Percentiles rank a stretch among this genome's conserved stretches.
Conservation (phyloP, 23 red algal species). For the Gracilaria gracilis region DNA sequence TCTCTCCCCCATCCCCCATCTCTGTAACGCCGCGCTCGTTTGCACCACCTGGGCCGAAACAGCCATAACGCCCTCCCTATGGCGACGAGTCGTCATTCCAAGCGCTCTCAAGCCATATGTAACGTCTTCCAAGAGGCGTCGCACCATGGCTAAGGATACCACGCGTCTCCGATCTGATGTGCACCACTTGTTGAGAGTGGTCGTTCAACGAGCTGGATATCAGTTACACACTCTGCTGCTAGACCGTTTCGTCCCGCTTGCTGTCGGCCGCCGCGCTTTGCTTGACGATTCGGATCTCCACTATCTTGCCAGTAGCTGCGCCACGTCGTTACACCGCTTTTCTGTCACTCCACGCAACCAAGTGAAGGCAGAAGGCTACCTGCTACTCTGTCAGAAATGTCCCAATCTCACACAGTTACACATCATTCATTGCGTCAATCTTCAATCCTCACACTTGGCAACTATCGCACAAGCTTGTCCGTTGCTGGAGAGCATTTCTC, state of each 20-base stretch:
- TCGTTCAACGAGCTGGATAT: neutral
- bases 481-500: neutral
- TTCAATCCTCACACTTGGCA: neutral
- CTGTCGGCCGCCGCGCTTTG: neutral
- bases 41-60: neutral
- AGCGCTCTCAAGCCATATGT: neutral
- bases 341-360: neutral
- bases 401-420: neutral
- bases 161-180: neutral
- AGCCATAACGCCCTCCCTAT: neutral
- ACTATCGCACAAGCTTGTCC: neutral
- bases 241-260: neutral
- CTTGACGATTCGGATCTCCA: neutral
- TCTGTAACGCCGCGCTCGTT: neutral
- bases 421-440: slow-evolving; percentile 6
- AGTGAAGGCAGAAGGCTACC: neutral
- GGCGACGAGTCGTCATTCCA: neutral
- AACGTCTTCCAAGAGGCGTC: neutral
- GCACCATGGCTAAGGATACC: neutral
- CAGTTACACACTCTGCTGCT: neutral
- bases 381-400: neutral
- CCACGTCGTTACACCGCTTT: neutral
- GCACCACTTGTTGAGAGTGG: neutral
- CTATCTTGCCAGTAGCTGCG: neutral
- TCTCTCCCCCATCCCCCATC: slow-evolving; percentile 1